Evolutionary conservation across 140 eudicot genomes (phyloP).

Genomic region (Ambrosia hybrid): DNA sequence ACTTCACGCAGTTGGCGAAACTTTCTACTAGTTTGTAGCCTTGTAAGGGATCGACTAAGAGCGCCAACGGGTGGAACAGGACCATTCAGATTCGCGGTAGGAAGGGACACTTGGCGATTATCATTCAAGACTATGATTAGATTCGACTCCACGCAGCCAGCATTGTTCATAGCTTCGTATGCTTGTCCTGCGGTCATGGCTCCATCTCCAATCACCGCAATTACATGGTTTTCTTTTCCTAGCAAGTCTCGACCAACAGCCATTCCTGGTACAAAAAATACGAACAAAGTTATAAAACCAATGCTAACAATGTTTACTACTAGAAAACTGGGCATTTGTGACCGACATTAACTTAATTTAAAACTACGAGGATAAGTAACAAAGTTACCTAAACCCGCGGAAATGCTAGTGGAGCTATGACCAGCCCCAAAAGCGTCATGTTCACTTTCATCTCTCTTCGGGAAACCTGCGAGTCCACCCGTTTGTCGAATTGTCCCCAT

Average conservation of each 20-base stretch:
- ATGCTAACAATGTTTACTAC: too few species aligned
- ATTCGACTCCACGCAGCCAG: conserved; percentile 55
- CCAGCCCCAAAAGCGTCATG: conserved; percentile 74
- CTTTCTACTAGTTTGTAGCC: conserved; percentile 44
- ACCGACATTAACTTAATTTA: too few species aligned
- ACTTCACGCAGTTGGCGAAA: conserved; percentile 46
- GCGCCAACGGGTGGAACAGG: conserved; percentile 72
- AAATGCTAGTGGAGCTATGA: conserved; percentile 69
- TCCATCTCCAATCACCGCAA: conserved; percentile 65
- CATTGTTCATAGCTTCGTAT: conserved; percentile 66
- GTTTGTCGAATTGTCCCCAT: conserved; percentile 64
- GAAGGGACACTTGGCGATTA: conserved; percentile 62
- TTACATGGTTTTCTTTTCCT: conserved; percentile 51
- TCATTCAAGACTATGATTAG: conserved; percentile 56
- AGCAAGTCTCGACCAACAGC: conserved; percentile 59
- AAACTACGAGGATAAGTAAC: not conserved
- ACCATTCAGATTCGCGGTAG: conserved; percentile 67
- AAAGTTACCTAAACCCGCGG: conserved; percentile 64
- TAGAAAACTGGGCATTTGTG: too few species aligned
- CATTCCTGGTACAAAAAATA: conserved; percentile 6
- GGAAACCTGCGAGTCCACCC: conserved; percentile 57
- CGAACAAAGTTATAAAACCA: not conserved
- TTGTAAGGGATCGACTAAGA: conserved; percentile 46
- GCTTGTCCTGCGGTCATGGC: conserved; percentile 85
- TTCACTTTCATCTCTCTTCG: conserved; percentile 57